Conservation (phyloP, 73 alveolate genomes). For the Tetrahymena elliotti region DNA sequence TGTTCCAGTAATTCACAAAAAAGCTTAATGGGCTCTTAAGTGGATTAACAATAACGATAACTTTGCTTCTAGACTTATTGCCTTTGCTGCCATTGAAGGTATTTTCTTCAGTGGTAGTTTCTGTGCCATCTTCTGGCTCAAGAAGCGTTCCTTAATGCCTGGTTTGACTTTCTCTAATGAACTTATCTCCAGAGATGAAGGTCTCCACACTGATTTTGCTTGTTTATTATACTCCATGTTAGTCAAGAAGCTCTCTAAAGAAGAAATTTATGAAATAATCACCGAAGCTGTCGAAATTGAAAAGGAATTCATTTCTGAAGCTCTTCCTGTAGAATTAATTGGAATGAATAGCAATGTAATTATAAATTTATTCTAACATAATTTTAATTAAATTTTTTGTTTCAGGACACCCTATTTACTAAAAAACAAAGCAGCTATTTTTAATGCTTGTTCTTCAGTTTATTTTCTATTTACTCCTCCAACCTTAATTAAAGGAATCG, state of each 20-base stretch:
- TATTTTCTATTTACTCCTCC: background rate
- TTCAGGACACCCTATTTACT: background rate
- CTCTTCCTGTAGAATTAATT: slow-evolving; percentile 73
- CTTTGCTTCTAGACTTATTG: slow-evolving; percentile 90
- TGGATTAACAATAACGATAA: slow-evolving; percentile 70
- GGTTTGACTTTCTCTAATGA: slow-evolving; percentile 94
- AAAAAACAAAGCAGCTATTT: background rate
- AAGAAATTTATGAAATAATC: slow-evolving; percentile 69
- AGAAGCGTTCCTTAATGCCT: slow-evolving; percentile 93
- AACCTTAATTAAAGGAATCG: background rate
- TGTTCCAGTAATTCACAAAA: slow-evolving; percentile 75
- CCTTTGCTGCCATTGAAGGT: slow-evolving; percentile 96
- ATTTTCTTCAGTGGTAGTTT: slow-evolving; percentile 85
- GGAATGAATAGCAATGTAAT: slow-evolving; percentile 60
- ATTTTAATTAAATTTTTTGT: background rate
- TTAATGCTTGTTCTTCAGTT: background rate
- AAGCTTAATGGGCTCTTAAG: slow-evolving; percentile 95
- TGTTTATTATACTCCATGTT: slow-evolving; percentile 82
- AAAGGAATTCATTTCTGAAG: slow-evolving; percentile 75
- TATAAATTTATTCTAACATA: background rate
- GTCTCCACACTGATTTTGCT: slow-evolving; percentile 95
- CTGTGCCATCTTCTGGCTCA: slow-evolving; percentile 93
- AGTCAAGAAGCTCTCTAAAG: slow-evolving; percentile 67
- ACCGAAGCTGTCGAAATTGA: slow-evolving; percentile 87
- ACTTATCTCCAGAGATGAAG: slow-evolving; percentile 85